Base-by-base conservation (phyloP, 2,329 filamentous ascomycete genomes). In the Clonostachys byssicola region DNA sequence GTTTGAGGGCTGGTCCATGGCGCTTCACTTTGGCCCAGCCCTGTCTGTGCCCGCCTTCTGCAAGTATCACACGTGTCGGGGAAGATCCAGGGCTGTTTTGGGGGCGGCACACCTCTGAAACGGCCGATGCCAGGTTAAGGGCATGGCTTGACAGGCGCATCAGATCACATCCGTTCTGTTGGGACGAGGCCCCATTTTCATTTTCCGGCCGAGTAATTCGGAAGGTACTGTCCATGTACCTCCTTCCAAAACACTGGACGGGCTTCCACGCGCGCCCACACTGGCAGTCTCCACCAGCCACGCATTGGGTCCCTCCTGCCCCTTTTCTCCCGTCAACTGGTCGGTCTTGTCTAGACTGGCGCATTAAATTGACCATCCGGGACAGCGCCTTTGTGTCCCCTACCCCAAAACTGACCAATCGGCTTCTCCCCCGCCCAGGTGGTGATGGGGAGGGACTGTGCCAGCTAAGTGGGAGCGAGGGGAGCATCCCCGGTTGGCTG, bases 141-240 rank as follows among this genome's bases (percentile, higher is more conserved):
- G 35, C 14, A n/a, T 44, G 46, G 42, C 34, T 48, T 48, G 47
- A 48, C 47, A 48, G 47, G 36, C 42, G 42, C 47, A 45, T 44
- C 35, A 40, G 40, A 47, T 40, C 43, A 38, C 44, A 12, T 36
- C 40, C 36, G 36, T 39, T 39, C 14, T 33, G 40, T 17, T 47
- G 40, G 40, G 40, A 36, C 45, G 44, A 12, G 42, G 42, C 23
- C 30, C 42, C 23, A 30, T 30, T 10, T 30, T 30, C 23, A 30
- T 30, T 30, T 30, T 30, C 23, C 23, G 23, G 23, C 23, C 23
- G 23, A 30, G 23, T 30, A 30, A 30, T 30, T 30, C 30, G 7
- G 16, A n/a, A 36, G 33, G 43, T 36, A 45, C 43, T 16, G 17
- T n/a, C 34, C 42, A 38, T 38, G 43, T 45, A 38, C 43, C 34